Percentiles rank a stretch among this genome's conserved stretches.
These are phyloP conservation scores for Apiospora malaysiana DNA, from an alignment of 2,329 filamentous ascomycete species.

Conservation along the genomic window DNA sequence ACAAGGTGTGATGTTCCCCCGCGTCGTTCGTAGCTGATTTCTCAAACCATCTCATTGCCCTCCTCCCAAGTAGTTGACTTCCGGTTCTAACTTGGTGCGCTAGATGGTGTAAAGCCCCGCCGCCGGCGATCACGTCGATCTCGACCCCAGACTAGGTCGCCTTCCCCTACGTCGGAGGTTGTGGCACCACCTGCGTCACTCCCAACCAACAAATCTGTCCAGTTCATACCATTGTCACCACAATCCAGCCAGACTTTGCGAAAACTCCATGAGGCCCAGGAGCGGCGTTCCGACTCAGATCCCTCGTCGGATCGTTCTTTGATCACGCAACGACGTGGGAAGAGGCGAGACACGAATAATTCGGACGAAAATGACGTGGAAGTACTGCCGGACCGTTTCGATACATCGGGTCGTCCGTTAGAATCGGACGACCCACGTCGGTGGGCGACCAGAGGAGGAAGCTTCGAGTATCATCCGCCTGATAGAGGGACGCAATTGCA, in stretches of 20 bases:
- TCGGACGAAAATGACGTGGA: constrained; percentile 35
- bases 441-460: constrained; percentile 28
- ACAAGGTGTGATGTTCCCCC: constrained; percentile 41
- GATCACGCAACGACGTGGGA: constrained; percentile 19
- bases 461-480: constrained; percentile 32
- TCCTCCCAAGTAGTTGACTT: background rate
- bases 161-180: background rate
- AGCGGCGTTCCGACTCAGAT: constrained; percentile 24
- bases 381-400: constrained; percentile 40
- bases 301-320: constrained; percentile 22
- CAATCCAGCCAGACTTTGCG: constrained; percentile 37
- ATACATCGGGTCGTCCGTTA: constrained; percentile 34
- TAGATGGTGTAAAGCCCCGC: constrained; percentile 19
- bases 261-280: constrained; percentile 31
- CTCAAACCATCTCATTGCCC: constrained; percentile 2
- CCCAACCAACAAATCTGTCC: constrained; percentile 31
- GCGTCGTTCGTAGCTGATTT: constrained; percentile 6
- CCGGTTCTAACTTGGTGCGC: background rate
- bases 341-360: constrained; percentile 13
- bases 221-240: constrained; percentile 39
- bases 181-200: constrained; percentile 20
- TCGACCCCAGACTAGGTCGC: background rate
- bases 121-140: constrained; percentile 17
- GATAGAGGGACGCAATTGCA: constrained; percentile 21
- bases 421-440: constrained; percentile 22